Evolutionary conservation across 306 rosid genomes (phyloP).

Genomic region (Casuarina cunninghamiana): DNA sequence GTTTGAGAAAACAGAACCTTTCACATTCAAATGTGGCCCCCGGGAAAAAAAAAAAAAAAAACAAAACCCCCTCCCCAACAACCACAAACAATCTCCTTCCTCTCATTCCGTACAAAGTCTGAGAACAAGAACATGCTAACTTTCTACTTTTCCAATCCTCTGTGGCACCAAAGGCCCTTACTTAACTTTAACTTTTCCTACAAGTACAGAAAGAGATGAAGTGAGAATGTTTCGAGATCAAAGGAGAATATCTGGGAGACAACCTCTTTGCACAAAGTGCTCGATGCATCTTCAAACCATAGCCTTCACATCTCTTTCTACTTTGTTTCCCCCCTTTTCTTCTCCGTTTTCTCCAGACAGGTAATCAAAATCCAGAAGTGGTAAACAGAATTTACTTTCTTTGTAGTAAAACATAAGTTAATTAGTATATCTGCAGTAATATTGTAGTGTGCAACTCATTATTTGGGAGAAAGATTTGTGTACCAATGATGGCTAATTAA

Average conservation of each 20-base stretch:
- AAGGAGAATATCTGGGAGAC: neutral
- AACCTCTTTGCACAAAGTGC: neutral
- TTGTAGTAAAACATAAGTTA: neutral
- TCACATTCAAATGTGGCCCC: neutral
- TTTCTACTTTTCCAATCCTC: neutral
- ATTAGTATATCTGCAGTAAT: neutral
- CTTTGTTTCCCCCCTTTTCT: neutral
- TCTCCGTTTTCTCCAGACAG: neutral
- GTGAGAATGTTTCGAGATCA: neutral
- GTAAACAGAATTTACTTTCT: neutral
- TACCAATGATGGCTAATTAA: neutral
- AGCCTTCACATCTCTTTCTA: neutral
- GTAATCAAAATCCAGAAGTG: neutral
- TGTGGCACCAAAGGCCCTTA: neutral
- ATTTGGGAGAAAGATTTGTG: neutral
- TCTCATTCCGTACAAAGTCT: neutral
- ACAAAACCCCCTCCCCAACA: no score
- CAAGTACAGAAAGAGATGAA: neutral
- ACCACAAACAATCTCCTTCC: no score
- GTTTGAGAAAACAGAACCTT: neutral
- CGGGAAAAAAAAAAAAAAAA: no score
- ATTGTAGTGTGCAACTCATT: neutral
- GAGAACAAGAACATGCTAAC: neutral
- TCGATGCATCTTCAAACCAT: neutral
- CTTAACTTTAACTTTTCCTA: neutral